Evolutionary conservation across 2,329 filamentous ascomycete species (phyloP).

Genomic region (Penicillium sp.): DNA sequence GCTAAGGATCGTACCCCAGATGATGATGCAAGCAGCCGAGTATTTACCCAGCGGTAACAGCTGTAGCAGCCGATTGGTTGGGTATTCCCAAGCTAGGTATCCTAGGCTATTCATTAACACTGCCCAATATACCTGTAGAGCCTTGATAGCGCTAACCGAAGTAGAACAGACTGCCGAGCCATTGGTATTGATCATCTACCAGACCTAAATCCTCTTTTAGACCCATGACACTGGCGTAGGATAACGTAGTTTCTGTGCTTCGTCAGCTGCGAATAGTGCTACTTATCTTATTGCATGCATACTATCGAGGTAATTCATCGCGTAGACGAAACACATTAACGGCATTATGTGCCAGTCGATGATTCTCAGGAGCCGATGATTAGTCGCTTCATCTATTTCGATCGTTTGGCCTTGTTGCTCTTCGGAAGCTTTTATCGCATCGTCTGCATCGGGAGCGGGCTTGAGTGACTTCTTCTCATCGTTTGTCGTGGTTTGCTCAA

Average conservation of each 20-base stretch:
- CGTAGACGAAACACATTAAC: conserved; percentile 35
- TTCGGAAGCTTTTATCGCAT: conserved; percentile 54
- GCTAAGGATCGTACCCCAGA: conserved; percentile 59
- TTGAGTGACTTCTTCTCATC: conserved; percentile 24
- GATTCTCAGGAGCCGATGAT: conserved; percentile 51
- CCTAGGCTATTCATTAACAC: conserved; percentile 26
- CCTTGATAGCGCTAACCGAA: conserved; percentile 36
- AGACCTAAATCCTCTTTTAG: conserved; percentile 48
- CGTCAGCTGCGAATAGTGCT: background rate
- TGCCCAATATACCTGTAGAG: background rate
- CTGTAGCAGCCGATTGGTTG: conserved; percentile 62
- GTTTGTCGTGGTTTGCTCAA: conserved; percentile 4
- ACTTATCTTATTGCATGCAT: background rate
- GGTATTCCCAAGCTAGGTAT: conserved; percentile 60
- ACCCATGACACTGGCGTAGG: conserved; percentile 55
- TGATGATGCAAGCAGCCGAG: conserved; percentile 60
- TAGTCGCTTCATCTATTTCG: conserved; percentile 52
- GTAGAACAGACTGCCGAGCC: conserved; percentile 53
- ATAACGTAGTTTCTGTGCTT: conserved; percentile 45
- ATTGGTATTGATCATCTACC: conserved; percentile 48
- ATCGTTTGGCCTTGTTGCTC: conserved; percentile 45
- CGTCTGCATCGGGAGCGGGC: conserved; percentile 53
- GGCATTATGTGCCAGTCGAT: conserved; percentile 59
- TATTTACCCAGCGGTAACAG: conserved; percentile 63
- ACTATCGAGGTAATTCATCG: conserved; percentile 12